phyloP scores from a whole-genome alignment of 2,329 filamentous ascomycete genomes.

The Huntiella moniliformis region DNA sequence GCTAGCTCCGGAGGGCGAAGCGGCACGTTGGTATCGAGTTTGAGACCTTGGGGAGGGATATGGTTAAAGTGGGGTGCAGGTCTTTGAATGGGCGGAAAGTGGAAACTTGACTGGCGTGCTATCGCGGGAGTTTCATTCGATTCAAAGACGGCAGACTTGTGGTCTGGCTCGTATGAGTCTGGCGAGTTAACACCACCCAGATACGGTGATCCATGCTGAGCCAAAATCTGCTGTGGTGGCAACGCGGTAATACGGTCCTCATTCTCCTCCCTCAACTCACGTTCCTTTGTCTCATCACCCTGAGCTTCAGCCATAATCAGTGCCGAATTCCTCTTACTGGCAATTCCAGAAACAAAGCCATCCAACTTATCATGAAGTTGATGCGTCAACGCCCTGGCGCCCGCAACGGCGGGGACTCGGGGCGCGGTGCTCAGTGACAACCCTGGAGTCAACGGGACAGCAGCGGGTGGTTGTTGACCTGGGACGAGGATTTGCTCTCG shows the following conservation, averaged over 20 bases:
- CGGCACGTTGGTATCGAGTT: slow-evolving; percentile 15
- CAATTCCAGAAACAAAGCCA: slow-evolving; percentile 70
- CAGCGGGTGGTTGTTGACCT: too few relatives aligned
- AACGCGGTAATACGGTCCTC: slow-evolving; percentile 72
- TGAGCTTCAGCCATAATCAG: slow-evolving; percentile 66
- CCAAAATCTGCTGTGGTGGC: slow-evolving; percentile 41
- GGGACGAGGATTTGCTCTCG: slow-evolving; percentile 5
- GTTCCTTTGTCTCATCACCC: slow-evolving; percentile 60
- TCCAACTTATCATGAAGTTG: slow-evolving; percentile 74
- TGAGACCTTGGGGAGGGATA: slow-evolving; percentile 22
- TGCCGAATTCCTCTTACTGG: slow-evolving; percentile 69
- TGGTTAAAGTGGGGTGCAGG: slow-evolving; percentile 39
- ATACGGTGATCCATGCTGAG: slow-evolving; percentile 1
- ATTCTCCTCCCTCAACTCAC: slow-evolving; percentile 61
- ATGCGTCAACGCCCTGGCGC: slow-evolving; percentile 45
- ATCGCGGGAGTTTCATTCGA: background rate
- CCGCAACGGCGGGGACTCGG: slow-evolving; percentile 9
- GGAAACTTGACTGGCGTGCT: slow-evolving; percentile 29
- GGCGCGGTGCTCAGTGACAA: slow-evolving; percentile 14
- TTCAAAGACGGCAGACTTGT: background rate
- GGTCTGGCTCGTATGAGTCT: slow-evolving; percentile 7
- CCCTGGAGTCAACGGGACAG: slow-evolving; percentile 3
- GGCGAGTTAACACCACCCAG: background rate
- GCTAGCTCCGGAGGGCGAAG: slow-evolving; percentile 35
- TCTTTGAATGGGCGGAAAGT: slow-evolving; percentile 36